A percentile compares a stretch with the other conserved stretches of the same genome.
Conservation (phyloP, 1,139 yeast genomes). For the Kazachstania sp. region DNA sequence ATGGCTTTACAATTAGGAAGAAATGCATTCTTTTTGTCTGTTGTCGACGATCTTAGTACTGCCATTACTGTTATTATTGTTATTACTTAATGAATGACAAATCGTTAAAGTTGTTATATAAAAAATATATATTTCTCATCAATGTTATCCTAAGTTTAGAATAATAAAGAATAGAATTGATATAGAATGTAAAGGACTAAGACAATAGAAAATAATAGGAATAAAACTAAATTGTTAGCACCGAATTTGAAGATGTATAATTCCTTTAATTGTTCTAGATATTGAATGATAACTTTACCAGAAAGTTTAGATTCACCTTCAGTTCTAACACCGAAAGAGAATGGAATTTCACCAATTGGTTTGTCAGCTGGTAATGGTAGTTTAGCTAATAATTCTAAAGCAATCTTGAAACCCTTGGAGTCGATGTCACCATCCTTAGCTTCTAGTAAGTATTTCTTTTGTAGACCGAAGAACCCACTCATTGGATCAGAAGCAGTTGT, state of each 20-base stretch:
- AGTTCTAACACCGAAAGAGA: conserved; percentile 42
- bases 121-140: neutral
- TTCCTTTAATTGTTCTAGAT: conserved; percentile 37
- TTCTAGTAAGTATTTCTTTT: conserved; percentile 33
- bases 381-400: conserved; percentile 38
- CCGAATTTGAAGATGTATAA: conserved; percentile 39
- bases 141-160: neutral
- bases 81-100: neutral
- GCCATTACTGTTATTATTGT: neutral
- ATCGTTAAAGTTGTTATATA: neutral
- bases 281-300: conserved; percentile 40
- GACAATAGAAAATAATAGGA: conserved; percentile 26
- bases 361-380: conserved; percentile 33
- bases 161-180: conserved; percentile 15
- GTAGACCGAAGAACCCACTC: conserved; percentile 42
- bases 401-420: conserved; percentile 40
- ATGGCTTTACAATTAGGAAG: no score
- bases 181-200: conserved; percentile 26
- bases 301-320: conserved; percentile 42
- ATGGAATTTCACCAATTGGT: conserved; percentile 39
- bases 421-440: conserved; percentile 32
- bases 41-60: neutral
- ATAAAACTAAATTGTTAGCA: conserved; percentile 29
- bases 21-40: no score
- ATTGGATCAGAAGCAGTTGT: conserved; percentile 41